These are phyloP conservation scores for Xylaria sp. DNA, from an alignment of 2,329 filamentous ascomycete species.

Conservation along the genomic window DNA sequence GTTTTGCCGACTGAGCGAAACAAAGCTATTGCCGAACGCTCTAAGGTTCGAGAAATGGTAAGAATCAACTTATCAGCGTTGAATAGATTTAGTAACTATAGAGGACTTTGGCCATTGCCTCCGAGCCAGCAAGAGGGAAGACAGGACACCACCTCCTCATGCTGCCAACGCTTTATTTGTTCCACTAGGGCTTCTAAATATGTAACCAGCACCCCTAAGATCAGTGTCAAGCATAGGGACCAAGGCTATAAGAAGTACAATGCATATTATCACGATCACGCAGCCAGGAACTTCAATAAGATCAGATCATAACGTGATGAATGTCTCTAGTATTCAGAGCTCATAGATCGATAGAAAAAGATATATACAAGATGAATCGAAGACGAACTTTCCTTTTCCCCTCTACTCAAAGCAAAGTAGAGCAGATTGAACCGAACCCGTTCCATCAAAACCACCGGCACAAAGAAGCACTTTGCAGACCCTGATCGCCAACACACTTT, in stretches of 20 bases:
- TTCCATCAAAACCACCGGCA: neutral
- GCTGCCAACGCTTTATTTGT: no score
- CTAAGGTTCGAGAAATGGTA: no score
- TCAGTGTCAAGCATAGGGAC: neutral
- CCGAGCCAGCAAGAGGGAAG: neutral
- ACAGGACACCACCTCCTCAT: neutral
- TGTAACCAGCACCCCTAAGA: neutral
- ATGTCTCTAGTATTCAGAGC: slow-evolving; percentile 17
- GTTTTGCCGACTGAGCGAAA: slow-evolving; percentile 47
- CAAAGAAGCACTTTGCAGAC: neutral
- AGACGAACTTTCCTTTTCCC: slow-evolving; percentile 1
- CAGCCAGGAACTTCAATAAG: neutral
- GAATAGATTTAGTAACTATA: neutral
- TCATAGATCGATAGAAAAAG: slow-evolving; percentile 21
- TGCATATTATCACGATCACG: neutral
- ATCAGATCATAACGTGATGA: neutral
- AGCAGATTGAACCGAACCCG: neutral
- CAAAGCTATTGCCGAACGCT: neutral
- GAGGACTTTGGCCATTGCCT: neutral
- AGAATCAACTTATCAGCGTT: no score
- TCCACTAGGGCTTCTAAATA: no score
- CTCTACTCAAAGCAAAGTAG: slow-evolving; percentile 5
- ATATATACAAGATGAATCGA: slow-evolving; percentile 30
- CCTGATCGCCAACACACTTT: neutral
- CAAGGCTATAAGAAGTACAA: neutral